phyloP scores from a whole-genome alignment of 2,329 filamentous ascomycete genomes.

The Paecilomyces sp. region DNA sequence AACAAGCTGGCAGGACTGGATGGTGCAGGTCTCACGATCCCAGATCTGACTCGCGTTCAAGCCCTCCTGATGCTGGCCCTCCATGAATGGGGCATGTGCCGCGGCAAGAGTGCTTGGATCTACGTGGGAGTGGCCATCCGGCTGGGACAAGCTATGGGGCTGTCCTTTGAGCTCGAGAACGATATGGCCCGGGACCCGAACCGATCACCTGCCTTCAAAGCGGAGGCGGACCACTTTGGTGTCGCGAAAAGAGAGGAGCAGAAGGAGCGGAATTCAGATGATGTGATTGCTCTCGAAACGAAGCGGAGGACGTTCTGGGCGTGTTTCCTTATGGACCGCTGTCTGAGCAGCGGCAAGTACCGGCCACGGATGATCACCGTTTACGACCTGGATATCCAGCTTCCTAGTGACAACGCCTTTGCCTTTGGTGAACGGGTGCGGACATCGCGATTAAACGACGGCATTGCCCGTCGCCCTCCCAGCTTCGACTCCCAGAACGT shows the following conservation, averaged over 20 bases:
- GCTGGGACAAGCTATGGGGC: slow-evolving; percentile 38
- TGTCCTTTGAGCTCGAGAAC: slow-evolving; percentile 40
- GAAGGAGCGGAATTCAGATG: slow-evolving; percentile 36
- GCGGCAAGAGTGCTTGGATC: slow-evolving; percentile 46
- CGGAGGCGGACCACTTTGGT: slow-evolving; percentile 33
- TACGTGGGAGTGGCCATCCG: slow-evolving; percentile 42
- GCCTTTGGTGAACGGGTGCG: slow-evolving; percentile 48
- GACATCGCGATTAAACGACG: slow-evolving; percentile 43
- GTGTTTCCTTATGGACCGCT: slow-evolving; percentile 47
- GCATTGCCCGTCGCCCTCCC: slow-evolving; percentile 28
- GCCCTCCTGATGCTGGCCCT: slow-evolving; percentile 50
- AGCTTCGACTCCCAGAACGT: slow-evolving; percentile 35
- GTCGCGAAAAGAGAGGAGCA: slow-evolving; percentile 23
- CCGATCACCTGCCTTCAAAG: slow-evolving; percentile 27
- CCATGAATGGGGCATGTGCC: slow-evolving; percentile 52
- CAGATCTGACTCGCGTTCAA: slow-evolving; percentile 46
- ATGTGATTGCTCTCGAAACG: slow-evolving; percentile 47
- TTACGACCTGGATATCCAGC: slow-evolving; percentile 36
- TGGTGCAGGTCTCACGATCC: slow-evolving; percentile 32
- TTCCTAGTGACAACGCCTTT: slow-evolving; percentile 41
- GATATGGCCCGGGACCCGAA: slow-evolving; percentile 40
- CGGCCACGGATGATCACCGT: slow-evolving; percentile 47
- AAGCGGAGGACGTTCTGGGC: slow-evolving; percentile 47
- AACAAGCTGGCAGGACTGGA: slow-evolving; percentile 38
- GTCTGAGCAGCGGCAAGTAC: slow-evolving; percentile 41